A percentile compares a stretch with the other conserved stretches of the same genome.
phyloP scores from a whole-genome alignment of 164 flowering plant species.

The Chimonanthus salicifolius region DNA sequence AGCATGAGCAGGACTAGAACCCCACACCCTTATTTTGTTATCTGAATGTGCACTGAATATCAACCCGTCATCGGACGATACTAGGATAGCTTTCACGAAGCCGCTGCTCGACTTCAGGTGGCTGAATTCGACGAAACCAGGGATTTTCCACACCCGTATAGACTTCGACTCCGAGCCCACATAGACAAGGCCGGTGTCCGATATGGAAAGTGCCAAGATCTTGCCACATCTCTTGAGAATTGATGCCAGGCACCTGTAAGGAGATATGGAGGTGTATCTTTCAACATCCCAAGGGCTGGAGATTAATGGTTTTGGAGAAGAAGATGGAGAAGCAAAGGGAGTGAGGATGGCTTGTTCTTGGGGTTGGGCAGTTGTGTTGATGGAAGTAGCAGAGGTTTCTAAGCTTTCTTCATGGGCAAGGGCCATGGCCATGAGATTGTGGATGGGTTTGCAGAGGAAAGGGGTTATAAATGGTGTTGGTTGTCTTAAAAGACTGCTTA shows the following conservation, averaged over 20 bases:
- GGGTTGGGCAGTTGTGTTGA: not conserved
- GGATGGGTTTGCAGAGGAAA: not conserved
- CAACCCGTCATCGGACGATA: not conserved
- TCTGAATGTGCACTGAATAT: slow-evolving; percentile 4
- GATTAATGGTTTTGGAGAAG: not conserved
- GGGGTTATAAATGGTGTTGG: not conserved
- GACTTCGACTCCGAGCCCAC: slow-evolving; percentile 1
- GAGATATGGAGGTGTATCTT: not conserved
- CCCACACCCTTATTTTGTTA: slow-evolving; percentile 5
- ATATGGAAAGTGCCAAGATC: slow-evolving; percentile 1
- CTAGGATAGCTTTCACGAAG: not conserved
- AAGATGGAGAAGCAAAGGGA: not conserved
- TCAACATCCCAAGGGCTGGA: slow-evolving; percentile 5
- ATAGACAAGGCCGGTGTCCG: not conserved
- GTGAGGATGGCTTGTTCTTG: not conserved
- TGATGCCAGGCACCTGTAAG: not conserved
- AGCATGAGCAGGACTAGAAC: not conserved
- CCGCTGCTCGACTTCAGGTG: slow-evolving; percentile 1
- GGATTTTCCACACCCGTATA: slow-evolving; percentile 5
- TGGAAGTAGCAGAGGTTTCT: not conserved
- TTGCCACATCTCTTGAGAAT: not conserved
- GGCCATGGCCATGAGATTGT: not conserved
- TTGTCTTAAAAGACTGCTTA: not conserved
- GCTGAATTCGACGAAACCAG: slow-evolving; percentile 1
- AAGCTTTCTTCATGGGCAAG: not conserved